Conservation (phyloP, 768 basidiomycete species). For the Lactarius vividus region DNA sequence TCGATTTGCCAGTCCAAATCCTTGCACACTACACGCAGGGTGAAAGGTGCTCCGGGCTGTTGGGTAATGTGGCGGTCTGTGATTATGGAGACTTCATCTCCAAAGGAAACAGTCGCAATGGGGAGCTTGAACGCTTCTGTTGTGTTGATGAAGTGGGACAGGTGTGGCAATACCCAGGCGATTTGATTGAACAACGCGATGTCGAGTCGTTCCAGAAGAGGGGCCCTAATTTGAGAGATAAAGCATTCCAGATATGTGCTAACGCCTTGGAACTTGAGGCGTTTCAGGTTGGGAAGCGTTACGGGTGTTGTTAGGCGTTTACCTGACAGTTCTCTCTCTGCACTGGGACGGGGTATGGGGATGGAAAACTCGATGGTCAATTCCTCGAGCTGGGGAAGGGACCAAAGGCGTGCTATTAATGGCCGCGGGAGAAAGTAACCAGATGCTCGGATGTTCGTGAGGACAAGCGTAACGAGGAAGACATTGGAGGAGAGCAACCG, state of each 20-base stretch:
- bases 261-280: background rate
- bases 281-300: background rate
- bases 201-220: background rate
- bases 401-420: background rate
- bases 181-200: background rate
- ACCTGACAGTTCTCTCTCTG: background rate
- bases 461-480: background rate
- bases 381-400: background rate
- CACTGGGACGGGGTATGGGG: background rate
- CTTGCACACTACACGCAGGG: background rate
- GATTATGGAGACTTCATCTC: background rate
- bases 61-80: background rate
- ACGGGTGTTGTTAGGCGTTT: background rate
- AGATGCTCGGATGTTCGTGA: background rate
- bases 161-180: background rate
- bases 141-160: background rate
- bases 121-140: background rate
- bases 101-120: background rate
- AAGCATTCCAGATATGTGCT: background rate
- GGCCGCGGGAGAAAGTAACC: background rate
- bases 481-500: background rate
- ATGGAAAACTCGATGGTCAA: background rate
- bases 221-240: background rate
- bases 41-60: background rate
- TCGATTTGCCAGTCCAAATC: background rate